Conservation (phyloP, 768 basidiomycete species). For the Harrya chromipes region DNA sequence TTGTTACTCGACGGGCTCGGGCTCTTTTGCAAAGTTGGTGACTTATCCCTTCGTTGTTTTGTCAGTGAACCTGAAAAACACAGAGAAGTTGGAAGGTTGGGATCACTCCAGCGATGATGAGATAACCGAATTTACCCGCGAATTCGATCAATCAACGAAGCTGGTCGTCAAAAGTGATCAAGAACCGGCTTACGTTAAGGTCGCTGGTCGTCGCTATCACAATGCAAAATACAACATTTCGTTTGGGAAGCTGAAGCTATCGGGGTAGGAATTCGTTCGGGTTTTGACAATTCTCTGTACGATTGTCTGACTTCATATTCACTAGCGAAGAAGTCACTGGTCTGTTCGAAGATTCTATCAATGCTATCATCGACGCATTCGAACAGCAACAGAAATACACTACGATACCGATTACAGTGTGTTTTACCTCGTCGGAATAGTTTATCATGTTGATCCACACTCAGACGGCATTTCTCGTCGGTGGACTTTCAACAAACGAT, state of each 20-base stretch:
- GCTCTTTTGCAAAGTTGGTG: constrained; percentile 34
- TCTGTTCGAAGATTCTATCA: constrained; percentile 6
- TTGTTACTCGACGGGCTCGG: constrained; percentile 40
- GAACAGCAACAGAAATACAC: constrained; percentile 7
- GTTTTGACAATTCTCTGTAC: no score
- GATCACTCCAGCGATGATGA: constrained; percentile 1
- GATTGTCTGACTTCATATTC: neutral
- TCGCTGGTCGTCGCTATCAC: constrained; percentile 1
- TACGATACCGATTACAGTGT: neutral
- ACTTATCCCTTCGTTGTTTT: neutral
- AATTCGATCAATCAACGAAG: constrained; percentile 4
- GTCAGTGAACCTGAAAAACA: neutral
- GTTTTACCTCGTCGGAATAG: neutral
- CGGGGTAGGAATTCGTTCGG: constrained; percentile 8
- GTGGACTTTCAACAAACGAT: constrained; percentile 6
- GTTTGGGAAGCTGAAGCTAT: constrained; percentile 9
- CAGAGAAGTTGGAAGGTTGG: constrained; percentile 5
- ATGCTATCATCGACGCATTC: constrained; percentile 10
- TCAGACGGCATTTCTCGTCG: constrained; percentile 14
- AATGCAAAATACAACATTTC: neutral
- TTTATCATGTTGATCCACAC: neutral
- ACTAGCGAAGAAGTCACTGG: constrained; percentile 7
- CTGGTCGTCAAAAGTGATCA: constrained; percentile 3
- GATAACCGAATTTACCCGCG: neutral
- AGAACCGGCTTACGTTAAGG: constrained; percentile 10